phyloP scores from a whole-genome alignment of 192 early-diverging fungal genomes.

The Rhizophagus prolifer region DNA sequence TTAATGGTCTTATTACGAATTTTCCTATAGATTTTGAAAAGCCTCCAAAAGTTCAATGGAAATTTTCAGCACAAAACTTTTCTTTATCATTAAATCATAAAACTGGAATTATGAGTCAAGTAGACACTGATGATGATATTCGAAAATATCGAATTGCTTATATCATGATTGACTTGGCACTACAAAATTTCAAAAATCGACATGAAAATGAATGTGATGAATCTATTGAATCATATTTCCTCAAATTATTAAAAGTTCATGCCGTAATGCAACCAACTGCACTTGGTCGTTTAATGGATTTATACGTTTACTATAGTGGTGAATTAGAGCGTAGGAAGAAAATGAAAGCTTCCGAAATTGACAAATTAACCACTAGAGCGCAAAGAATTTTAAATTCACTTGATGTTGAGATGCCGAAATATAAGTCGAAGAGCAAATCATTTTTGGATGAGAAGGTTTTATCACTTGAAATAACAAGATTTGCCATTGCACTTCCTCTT shows the following conservation, averaged over 20 bases:
- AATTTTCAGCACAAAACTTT: slow-evolving; percentile 54
- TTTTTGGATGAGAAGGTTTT: slow-evolving; percentile 57
- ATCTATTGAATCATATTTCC: slow-evolving; percentile 46
- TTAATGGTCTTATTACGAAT: slow-evolving; percentile 64
- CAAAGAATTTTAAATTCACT: slow-evolving; percentile 64
- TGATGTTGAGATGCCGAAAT: slow-evolving; percentile 51
- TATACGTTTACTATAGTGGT: slow-evolving; percentile 63
- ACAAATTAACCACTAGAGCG: slow-evolving; percentile 64
- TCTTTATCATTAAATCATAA: slow-evolving; percentile 58
- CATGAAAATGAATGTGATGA: slow-evolving; percentile 30
- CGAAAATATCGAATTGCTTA: slow-evolving; percentile 57
- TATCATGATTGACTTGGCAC: slow-evolving; percentile 60
- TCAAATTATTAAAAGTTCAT: slow-evolving; percentile 61
- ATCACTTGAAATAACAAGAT: slow-evolving; percentile 49
- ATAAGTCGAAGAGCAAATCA: slow-evolving; percentile 49
- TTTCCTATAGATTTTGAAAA: slow-evolving; percentile 19
- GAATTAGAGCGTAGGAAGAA: slow-evolving; percentile 62
- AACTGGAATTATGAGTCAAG: slow-evolving; percentile 34
- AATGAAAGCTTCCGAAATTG: slow-evolving; percentile 55
- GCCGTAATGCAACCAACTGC: slow-evolving; percentile 75
- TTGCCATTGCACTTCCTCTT: slow-evolving; percentile 67
- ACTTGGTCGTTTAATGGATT: slow-evolving; percentile 59
- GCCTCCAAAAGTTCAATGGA: slow-evolving; percentile 45
- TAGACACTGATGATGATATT: slow-evolving; percentile 38
- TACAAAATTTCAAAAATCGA: slow-evolving; percentile 52